Base-by-base conservation (phyloP, 331 rosid genomes). In the Acacia pycnantha region DNA sequence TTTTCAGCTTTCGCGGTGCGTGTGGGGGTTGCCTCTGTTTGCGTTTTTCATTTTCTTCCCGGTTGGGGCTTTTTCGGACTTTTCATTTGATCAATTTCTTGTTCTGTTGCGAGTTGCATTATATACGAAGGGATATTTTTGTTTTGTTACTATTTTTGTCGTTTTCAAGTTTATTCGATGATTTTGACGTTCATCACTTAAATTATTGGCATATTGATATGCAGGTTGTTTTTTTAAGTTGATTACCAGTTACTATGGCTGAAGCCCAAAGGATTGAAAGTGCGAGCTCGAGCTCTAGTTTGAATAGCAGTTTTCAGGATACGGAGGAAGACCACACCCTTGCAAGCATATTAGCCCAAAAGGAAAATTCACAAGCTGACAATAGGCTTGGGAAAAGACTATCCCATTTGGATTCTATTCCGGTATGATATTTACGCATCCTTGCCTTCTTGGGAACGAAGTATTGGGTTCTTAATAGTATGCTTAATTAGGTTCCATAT, bases 271-370 rank as follows among this genome's bases (percentile, higher is more conserved):
- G 94, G 83, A 90, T 87, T 81, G 87, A 83, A 79, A 93, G 98
- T 85, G 93, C 86, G 16, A 93, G 99, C 80, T 95, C 99, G 2
- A 95, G 96, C 89, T 95, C 99, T n/a, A 95, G 99, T 84, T 90
- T 90, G 85, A 85, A 80, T 79, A 92, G 97, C 84, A 89, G 94
- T 82, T 69, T 85, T n/a, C 94, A 78, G 27, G 97, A 90, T 21
- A 92, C 98, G 13, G 98, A 95, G 88, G 98, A 95, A 87, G 99
- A 95, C 50, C 97, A 85, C 56, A 88, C 97, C 27, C 90, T 95
- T 86, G 99, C 99, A 10, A 87, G 79, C 65, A 86, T 93, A 78
- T 90, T 93, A 75, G 98, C 89, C 0, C 91, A 90, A 80, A 95
- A 89, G 4, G 93, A 88, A 83, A 81, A 80, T 77, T 79, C 46